Evolutionary conservation across 108 stramenopile genomes (phyloP).

Genomic region (Nitzschia inconspicua): DNA sequence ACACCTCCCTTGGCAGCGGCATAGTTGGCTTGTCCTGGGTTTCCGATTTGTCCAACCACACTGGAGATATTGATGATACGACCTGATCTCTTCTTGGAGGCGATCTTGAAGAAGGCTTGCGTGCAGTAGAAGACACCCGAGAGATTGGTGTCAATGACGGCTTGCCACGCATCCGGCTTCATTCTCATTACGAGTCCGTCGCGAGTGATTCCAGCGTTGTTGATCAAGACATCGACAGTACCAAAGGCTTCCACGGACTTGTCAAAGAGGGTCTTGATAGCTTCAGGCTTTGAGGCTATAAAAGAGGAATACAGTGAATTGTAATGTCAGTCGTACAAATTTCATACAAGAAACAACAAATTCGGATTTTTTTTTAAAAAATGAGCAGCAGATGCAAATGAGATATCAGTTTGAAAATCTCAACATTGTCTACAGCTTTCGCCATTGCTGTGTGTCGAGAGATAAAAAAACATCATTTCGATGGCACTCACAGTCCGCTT

Average conservation of each 20-base stretch:
- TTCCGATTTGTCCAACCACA: constrained; percentile 97
- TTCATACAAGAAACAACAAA: not conserved
- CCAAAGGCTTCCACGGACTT: constrained; percentile 76
- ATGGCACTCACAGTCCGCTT: constrained; percentile 83
- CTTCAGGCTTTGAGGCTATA: constrained; percentile 66
- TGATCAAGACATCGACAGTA: constrained; percentile 87
- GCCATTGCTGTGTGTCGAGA: no score
- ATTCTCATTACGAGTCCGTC: constrained; percentile 93
- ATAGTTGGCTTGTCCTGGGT: constrained; percentile 95
- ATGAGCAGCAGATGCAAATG: no score
- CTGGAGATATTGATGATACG: constrained; percentile 95
- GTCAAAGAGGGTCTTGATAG: constrained; percentile 79
- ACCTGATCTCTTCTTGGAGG: constrained; percentile 88
- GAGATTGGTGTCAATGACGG: constrained; percentile 94
- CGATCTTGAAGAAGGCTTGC: constrained; percentile 89
- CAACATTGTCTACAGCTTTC: no score
- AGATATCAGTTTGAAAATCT: no score
- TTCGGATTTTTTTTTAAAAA: no score
- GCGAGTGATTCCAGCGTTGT: constrained; percentile 96
- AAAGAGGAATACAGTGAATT: not conserved
- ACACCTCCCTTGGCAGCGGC: constrained; percentile 93
- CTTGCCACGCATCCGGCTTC: constrained; percentile 93
- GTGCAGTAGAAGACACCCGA: constrained; percentile 95
- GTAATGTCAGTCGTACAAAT: not conserved
- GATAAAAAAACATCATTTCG: not conserved